Conservation (phyloP, 2,329 filamentous ascomycete genomes). For the Thelonectria olida region DNA sequence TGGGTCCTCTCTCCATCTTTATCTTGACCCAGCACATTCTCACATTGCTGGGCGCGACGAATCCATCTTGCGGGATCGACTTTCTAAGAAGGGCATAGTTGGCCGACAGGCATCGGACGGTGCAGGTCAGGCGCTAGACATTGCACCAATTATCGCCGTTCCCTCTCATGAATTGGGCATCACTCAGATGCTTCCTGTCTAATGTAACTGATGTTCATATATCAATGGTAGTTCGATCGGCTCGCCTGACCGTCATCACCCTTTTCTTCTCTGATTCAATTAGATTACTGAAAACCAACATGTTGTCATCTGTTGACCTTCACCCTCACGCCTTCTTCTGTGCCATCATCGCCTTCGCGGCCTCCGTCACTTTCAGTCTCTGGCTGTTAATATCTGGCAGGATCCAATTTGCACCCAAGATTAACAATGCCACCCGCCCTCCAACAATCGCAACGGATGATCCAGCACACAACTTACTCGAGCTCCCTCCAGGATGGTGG, state of each 20-base stretch:
- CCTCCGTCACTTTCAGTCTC: background rate
- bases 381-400: background rate
- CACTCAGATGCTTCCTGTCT: background rate
- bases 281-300: background rate
- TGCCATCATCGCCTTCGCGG: background rate
- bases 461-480: background rate
- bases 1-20: too few species aligned
- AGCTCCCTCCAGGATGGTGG: constrained; percentile 17
- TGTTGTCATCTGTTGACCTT: background rate
- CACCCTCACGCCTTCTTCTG: background rate
- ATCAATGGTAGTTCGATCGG: too few species aligned
- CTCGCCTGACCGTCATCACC: too few species aligned
- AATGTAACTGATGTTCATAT: too few species aligned
- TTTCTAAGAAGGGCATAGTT: too few species aligned
- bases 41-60: too few species aligned
- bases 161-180: background rate
- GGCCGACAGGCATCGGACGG: too few species aligned
- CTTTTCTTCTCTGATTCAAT: background rate
- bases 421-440: background rate
- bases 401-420: background rate
- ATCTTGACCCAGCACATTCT: too few species aligned
- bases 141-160: too few species aligned
- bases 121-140: too few species aligned
- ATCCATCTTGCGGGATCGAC: too few species aligned
- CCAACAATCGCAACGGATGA: background rate